Evolutionary conservation across 345 rosid species (phyloP), one percentile per base, ranked within the genome.

Genomic region (Balakata baccata): DNA sequence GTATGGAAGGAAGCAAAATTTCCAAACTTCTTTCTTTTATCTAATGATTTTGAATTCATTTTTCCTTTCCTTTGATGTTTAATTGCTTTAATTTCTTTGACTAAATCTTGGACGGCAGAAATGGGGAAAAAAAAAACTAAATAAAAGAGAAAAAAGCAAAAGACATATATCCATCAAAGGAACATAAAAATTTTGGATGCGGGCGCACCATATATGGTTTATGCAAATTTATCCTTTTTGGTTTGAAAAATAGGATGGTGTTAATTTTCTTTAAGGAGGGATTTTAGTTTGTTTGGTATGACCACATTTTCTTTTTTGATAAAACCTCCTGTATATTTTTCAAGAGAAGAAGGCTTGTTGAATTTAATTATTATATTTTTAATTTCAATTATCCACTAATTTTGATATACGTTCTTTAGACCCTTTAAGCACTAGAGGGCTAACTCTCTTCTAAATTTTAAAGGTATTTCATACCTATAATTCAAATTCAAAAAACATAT

Each of bases 41-140:
- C 39, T 62, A 7, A 5, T 25, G 53, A 20, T n/a, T 65, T 66
- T 43, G 12, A 65, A 20, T 65, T n/a, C 14, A 52, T 12, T 62
- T 57, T 22, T 43, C 7, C 5, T 62, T 13, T 38, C 34, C 4
- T 66, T 51, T 12, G 7, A 61, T 70, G 14, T 75, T 68, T 39
- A 64, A 11, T 60, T 37, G 46, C 51, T 77, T 70, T 61, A 59
- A 11, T 56, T 64, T 39, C 20, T 75, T 77, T 66, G 58, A 77
- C 70, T 46, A 70, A 47, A 37, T 23, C 13, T 64, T 64, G 80
- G 82, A 60, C 82, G 78, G 80, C 80, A 20, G 18, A 52, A 52
- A 52, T 14, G 0, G 6, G 16, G 16, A 60, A 9, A 13, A 22
- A 25, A 60, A 3, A 1, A 11, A 0, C 50, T 57, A 72, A 39